Evolutionary conservation across 108 stramenopile species (phyloP).

Genomic region (Seminavis robusta): DNA sequence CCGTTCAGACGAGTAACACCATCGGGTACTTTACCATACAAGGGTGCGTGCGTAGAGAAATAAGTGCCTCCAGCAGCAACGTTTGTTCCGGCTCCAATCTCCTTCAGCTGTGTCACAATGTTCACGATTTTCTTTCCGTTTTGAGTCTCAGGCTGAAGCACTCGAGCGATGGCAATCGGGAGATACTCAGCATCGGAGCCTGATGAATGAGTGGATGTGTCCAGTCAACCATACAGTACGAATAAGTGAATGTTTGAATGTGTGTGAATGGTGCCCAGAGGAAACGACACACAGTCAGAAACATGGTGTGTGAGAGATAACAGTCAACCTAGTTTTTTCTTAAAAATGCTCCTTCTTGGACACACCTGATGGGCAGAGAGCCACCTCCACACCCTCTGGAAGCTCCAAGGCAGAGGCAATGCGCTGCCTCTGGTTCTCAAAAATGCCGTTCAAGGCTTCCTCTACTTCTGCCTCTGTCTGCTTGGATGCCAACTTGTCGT

Average conservation of each 20-base stretch:
- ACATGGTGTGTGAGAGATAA: too few species aligned
- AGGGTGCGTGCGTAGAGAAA: conserved; percentile 65
- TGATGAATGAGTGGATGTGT: too few species aligned
- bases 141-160: conserved; percentile 34
- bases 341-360: too few species aligned
- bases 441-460: conserved; percentile 25
- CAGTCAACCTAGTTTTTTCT: too few species aligned
- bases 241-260: too few species aligned
- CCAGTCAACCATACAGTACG: too few species aligned
- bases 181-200: conserved; percentile 75
- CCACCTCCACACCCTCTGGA: conserved; percentile 50
- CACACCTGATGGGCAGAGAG: conserved; percentile 45
- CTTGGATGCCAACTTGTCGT: conserved; percentile 15
- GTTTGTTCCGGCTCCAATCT: conserved; percentile 59
- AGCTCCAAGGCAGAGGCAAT: conserved; percentile 38
- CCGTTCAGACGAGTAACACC: conserved; percentile 33
- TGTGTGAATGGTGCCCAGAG: too few species aligned
- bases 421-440: conserved; percentile 46
- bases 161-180: conserved; percentile 59
- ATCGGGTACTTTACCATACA: conserved; percentile 44
- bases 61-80: conserved; percentile 53
- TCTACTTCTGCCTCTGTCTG: conserved; percentile 11
- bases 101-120: conserved; percentile 50
- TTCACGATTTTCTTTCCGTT: conserved; percentile 47
- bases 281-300: too few species aligned